Evolutionary conservation across 1,284 basidiomycete genomes (phyloP), one percentile per base, ranked within the genome.

Genomic region (Irpex lacteus): DNA sequence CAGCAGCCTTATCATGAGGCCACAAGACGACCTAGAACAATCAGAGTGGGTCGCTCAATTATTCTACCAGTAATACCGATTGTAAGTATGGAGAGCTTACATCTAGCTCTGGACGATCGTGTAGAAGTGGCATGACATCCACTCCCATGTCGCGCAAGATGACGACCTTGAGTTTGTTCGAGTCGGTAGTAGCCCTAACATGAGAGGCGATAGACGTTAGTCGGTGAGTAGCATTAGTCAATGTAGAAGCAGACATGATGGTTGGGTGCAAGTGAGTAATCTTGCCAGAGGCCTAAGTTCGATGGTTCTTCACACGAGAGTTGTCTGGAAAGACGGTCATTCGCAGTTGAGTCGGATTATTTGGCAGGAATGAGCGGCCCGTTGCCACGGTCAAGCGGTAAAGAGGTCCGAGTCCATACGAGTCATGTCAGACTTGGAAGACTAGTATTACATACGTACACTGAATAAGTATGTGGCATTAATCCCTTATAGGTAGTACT

Each of bases 111-210:
- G 77, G 72, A 40, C 79, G 76, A 18, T 77, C 73, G 32, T 79
- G 67, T 55, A 93, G 80, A 49, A 90, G 71, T 9, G 82, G 79
- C 89, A 94, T 91, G 11, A 87, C 86, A 68, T 91, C 85, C 13
- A 85, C 80, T 1, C 92, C 92, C 54, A 95, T 80, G 69, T 89
- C 75, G 61, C 89, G 84, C 52, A 84, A 85, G 32, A 94, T 81
- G 19, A 94, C 83, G 65, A 93, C 80, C 73, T 90, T 92, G 32
- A 64, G 36, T 52, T 61, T 63, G 52, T 62, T 26, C 47, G 37
- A 38, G 40, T 44, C 40, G 15, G 26, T 26, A 32, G 59, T 65
- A 15, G 19, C 13, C 53, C 66, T 63, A 59, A 63, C 15, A 53
- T 64, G 61, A 21, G 59, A 65, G 15, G 37, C 54, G 26, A 67